Evolutionary conservation across 495 filamentous ascomycete species (phyloP), one percentile per base, ranked within the genome.

Genomic region (Aspergillus affinis): DNA sequence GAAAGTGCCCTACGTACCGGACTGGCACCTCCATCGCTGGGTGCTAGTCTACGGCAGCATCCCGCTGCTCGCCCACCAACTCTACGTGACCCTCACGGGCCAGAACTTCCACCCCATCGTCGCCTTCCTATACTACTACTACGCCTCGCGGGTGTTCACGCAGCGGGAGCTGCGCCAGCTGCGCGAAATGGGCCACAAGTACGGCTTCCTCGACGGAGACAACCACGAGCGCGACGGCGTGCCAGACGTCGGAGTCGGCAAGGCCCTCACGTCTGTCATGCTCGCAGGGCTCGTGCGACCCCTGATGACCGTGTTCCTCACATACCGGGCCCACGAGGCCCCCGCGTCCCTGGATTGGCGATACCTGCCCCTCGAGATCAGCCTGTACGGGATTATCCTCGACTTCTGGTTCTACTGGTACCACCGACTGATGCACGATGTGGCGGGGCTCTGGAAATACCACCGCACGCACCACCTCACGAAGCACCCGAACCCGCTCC

Each of bases 351-450:
- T 74, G 29, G 67, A 58, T 41, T 72, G 69, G 54, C 50, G 45
- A 49, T 68, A 68, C 65, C 61, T 75, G 1, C 61, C 64, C 1
- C 61, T 74, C 0, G 72, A 76, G 46, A 61, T 62, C 26, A 69
- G 73, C 2, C 51, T 74, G 0, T 74, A 76, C 56, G 70, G 70
- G 0, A 63, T 76, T 48, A 66, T 72, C 54, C 69, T 76, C 54
- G 73, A 76, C 55, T 75, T 75, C 61, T 75, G 72, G 72, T 75
- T 74, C 61, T 75, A 75, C 63, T 72, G 70, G 67, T 73, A 72
- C 63, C 73, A 76, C 48, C 72, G 73, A 0, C 18, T 65, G 7
- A 72, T 73, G 68, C 73, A 76, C 49, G 72, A 73, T 18, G 54
- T 71, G 18, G 65, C 51, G 36, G 49, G 51, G 0, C 66, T 76